These are phyloP conservation scores for Talaromyces pinophilus DNA, from an alignment of 2,329 filamentous ascomycete genomes.

Conservation along the genomic window DNA sequence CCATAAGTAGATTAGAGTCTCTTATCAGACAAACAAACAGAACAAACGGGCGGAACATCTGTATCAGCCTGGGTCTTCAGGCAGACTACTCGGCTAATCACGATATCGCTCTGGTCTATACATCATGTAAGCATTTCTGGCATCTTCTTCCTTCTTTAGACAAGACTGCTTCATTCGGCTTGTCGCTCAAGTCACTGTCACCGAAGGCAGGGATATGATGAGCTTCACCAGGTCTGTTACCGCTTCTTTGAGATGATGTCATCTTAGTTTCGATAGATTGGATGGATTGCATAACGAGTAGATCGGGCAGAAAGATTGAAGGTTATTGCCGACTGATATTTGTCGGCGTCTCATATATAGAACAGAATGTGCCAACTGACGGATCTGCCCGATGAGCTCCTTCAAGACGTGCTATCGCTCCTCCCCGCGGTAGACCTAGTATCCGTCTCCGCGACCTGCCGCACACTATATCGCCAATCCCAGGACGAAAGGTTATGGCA, in stretches of 20 bases:
- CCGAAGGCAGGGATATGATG: background rate
- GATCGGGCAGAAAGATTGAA: too few relatives aligned
- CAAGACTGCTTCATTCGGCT: background rate
- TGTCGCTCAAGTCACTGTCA: background rate
- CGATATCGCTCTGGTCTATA: background rate
- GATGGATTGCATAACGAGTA: background rate
- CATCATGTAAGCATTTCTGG: background rate
- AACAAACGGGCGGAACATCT: background rate
- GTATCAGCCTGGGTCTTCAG: background rate
- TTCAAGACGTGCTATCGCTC: conserved; percentile 69
- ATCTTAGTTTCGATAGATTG: background rate
- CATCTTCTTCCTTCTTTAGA: background rate
- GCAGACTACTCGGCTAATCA: background rate
- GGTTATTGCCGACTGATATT: background rate
- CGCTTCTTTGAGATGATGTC: background rate
- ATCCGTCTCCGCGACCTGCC: conserved; percentile 62
- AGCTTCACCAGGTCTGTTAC: background rate
- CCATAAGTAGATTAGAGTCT: background rate
- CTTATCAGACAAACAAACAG: background rate
- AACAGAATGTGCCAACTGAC: conserved; percentile 26
- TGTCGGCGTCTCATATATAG: background rate
- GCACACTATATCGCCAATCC: conserved; percentile 59
- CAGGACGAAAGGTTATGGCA: conserved; percentile 72
- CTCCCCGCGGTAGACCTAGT: conserved; percentile 67
- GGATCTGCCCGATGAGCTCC: conserved; percentile 70